Evolutionary conservation across 495 filamentous ascomycete genomes (phyloP), one percentile per base, ranked within the genome.

Genomic region (Hypoxylon perforatum): DNA sequence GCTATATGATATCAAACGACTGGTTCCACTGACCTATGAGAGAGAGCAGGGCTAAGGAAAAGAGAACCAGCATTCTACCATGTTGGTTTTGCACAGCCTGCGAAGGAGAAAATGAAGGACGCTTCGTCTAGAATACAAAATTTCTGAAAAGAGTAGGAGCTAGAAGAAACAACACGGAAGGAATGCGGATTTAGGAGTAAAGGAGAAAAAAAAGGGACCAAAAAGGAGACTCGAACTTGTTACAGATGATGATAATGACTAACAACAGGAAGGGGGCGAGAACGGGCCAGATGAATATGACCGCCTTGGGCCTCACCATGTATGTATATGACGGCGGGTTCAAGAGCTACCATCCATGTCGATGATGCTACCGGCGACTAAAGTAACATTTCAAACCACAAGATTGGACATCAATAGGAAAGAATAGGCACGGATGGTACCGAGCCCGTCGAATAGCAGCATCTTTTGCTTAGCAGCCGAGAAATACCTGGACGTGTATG

Each of bases 1-100:
- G 39, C 52, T 74, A 72, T 72, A 70, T 70, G 68, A 63, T 64
- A 36, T 65, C 23, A 44, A 65, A 44, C 41, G 23, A 38, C 47
- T 1, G 30, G 51, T 10, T 23, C 7, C 44, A 70, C 77, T 74
- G 54, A 77, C 76, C 70, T 78, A 76, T 73, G 67, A 71, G 53
- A 67, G 56, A 56, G 57, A 61, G 70, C 72, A 58, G 69, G 53
- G 75, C 73, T 75, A 73, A 60, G 54, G 54, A 55, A 55, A 72
- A 76, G 72, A 76, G 63, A 72, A 35, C 77, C 75, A 73, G 75
- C 76, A 81, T 77, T 76, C 76, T 77, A 71, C 54, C 72, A 70
- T 54, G 61, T 61, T 71, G 58, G 51, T 64, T 19, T 39, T 70
- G 59, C 69, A 76, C 64, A 70, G 69, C 63, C 67, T 46, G 73